Base-by-base conservation (phyloP, 1,139 yeast genomes). In the Yamadazyma siamensis region DNA sequence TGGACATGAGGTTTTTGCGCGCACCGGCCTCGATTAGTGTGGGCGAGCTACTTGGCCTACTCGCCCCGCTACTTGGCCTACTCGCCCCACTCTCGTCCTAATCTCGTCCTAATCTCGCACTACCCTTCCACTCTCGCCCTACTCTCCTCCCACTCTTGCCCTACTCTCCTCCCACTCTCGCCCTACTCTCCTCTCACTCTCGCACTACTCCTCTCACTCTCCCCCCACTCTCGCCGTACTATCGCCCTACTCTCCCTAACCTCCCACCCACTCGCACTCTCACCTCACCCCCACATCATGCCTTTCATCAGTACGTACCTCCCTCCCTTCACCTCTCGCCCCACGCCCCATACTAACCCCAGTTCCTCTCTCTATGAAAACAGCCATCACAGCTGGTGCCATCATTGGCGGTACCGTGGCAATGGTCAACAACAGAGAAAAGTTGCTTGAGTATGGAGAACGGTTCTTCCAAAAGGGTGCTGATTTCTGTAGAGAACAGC, bases 351-450 rank as follows among this genome's bases (percentile, higher is more conserved):
- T 27, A 36, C 39, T 35, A 36, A 40, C 40, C 3, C 13, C 32
- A 58, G 66, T 63, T 21, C 71, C 71, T 11, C 41, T 61, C n/a
- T 56, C 71, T 2, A 46, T 65, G 3, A 67, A 67, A 41, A 45
- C 55, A 5, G 72, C 72, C 4, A 35, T 66, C 12, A 54, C 65
- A 6, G 47, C 59, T 1, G 74, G 73, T 4, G 65, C 69, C 5
- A 31, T 63, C 2, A 44, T 58, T 2, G 73, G 73, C 2, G 70
- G 70, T 12, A 45, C 67, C 3, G 44, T 61, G 13, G 72, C 73
- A 6, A 29, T 61, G 4, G 31, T 60, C 11, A 52, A 52, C 29
- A 64, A 67, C 32, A 46, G 46, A 35, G 71, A 65, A 29, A 47
- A 41, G 22, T 33, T 66, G 4, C 44, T 59, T 23, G 65, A 60